Percentiles rank a stretch among this genome's conserved stretches.
Evolutionary conservation across 352 stramenopile species (phyloP).

Genomic region (Phytopythium ostracodes): DNA sequence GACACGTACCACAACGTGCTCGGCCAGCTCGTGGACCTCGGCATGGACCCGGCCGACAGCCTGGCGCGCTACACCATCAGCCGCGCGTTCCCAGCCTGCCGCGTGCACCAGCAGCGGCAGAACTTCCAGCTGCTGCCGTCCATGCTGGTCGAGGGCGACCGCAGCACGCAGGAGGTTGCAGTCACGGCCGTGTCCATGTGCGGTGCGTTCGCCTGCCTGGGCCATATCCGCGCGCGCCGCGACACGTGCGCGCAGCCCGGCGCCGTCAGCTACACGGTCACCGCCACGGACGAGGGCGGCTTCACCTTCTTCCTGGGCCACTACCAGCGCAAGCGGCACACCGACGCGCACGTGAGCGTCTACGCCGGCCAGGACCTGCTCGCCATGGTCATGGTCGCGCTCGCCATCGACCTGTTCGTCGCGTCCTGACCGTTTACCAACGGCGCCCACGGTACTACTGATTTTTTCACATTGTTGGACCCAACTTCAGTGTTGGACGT

Average conservation of each 20-base stretch:
- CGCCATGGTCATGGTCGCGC: constrained; percentile 21
- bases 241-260: constrained; percentile 1
- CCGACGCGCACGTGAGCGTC: constrained; percentile 13
- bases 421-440: not conserved
- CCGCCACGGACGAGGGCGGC: constrained; percentile 12
- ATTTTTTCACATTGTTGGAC: no score
- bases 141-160: constrained; percentile 14
- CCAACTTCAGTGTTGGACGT: not conserved
- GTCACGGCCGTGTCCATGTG: constrained; percentile 14
- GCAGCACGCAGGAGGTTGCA: constrained; percentile 7
- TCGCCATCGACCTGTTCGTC: constrained; percentile 17
- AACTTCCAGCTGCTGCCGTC: constrained; percentile 20
- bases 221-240: constrained; percentile 11
- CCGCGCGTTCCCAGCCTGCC: constrained; percentile 22
- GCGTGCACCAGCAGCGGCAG: constrained; percentile 18
- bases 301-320: constrained; percentile 26
- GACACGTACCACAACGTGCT: constrained; percentile 23
- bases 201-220: constrained; percentile 16
- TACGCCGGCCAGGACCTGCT: constrained; percentile 23
- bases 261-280: constrained; percentile 15
- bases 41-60: not conserved
- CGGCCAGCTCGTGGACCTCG: constrained; percentile 10
- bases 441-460: no score
- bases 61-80: constrained; percentile 10
- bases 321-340: constrained; percentile 15